Evolutionary conservation across 2,329 filamentous ascomycete genomes (phyloP), one percentile per base, ranked within the genome.

Genomic region (Ophiostoma quercus): DNA sequence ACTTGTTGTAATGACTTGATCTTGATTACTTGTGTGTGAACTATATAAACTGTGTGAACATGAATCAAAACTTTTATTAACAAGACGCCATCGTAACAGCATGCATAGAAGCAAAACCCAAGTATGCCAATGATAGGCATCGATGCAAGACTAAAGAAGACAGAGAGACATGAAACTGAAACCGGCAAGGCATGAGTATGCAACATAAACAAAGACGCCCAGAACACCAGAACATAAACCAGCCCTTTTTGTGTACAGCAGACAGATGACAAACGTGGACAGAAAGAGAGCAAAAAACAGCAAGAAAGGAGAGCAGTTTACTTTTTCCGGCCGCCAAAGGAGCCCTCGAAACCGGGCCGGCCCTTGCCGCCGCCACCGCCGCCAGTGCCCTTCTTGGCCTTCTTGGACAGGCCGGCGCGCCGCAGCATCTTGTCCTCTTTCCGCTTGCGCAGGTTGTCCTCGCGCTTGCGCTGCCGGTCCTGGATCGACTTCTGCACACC

Each of bases 401-500:
- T 87, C 78, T 87, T 88, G 1, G 70, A 37, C 70, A 73, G 68
- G 43, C 83, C 85, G 69, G 84, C 84, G 74, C 84, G 84, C 69
- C 87, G 85, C 68, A 82, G 76, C 69, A 82, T 72, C 81, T 93
- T 94, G 73, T 91, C 90, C 67, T 95, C 92, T 74, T 86, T 85
- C 73, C 91, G 84, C 80, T 91, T 90, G 75, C 84, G 83, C 73
- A 94, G 81, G 78, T 94, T 94, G 67, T 91, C 90, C 76, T 93
- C 91, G 72, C 90, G 85, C 84, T 96, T 96, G 79, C 88, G 88
- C 77, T 94, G 92, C 77, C 89, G 90, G 74, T 91, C 89, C 68
- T 92, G 90, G 77, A 91, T 90, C 67, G 90, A 84, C 79, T 91
- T 90, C 74, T 87, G 85, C 67, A 98, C 88, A 39, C 89, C 89